Evolutionary conservation across 768 basidiomycete species (phyloP).

Genomic region (Hygrophoropsis aurantiaca): DNA sequence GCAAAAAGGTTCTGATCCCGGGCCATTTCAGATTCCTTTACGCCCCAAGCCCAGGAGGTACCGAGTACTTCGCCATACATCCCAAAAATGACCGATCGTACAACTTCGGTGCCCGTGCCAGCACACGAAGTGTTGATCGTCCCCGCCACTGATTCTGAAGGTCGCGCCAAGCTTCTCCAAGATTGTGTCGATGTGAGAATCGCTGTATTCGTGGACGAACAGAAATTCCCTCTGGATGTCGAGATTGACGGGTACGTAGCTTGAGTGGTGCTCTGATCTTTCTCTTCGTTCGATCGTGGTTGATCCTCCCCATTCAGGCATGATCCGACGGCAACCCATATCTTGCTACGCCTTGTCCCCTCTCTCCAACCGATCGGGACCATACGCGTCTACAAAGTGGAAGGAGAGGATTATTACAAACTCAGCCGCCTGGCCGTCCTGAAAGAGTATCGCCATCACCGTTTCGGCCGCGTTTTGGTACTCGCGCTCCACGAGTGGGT

Average conservation of each 20-base stretch:
- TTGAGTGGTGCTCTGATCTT: conserved; percentile 6
- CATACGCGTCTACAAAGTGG: conserved; percentile 49
- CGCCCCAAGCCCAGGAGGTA: neutral
- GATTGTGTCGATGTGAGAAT: conserved; percentile 64
- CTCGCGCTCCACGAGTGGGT: conserved; percentile 61
- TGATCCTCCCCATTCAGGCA: conserved; percentile 38
- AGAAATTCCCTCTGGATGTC: conserved; percentile 66
- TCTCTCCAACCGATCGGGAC: conserved; percentile 69
- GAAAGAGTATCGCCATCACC: conserved; percentile 59
- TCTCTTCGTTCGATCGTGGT: conserved; percentile 9
- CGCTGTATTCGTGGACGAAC: conserved; percentile 50
- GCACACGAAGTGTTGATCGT: conserved; percentile 59
- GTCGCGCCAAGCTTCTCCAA: conserved; percentile 49
- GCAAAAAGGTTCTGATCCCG: neutral
- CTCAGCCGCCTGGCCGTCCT: conserved; percentile 71
- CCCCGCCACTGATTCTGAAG: conserved; percentile 33
- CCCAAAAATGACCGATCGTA: conserved; percentile 14
- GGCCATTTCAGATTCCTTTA: conserved; percentile 16
- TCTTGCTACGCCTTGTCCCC: conserved; percentile 66
- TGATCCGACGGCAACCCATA: conserved; percentile 66
- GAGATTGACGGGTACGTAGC: conserved; percentile 71
- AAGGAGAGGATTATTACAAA: conserved; percentile 57
- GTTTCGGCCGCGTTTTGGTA: conserved; percentile 69
- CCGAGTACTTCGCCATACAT: conserved; percentile 2
- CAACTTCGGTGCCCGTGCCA: conserved; percentile 24